Conservation (phyloP, 306 rosid species). For the Pterocarpus macrocarpus region DNA sequence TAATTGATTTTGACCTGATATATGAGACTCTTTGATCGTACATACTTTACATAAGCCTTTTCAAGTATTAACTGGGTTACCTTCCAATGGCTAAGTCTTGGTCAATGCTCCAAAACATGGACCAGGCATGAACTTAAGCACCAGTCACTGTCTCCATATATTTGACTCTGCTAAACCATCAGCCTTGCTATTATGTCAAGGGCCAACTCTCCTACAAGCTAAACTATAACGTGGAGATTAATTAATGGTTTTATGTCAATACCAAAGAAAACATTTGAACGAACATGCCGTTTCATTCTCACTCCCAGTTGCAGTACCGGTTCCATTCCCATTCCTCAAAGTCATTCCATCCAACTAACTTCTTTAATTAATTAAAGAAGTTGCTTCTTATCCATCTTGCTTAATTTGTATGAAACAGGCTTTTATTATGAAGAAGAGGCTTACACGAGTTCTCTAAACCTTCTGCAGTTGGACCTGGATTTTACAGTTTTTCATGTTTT, state of each 20-base stretch:
- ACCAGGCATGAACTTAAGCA: not conserved
- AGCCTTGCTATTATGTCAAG: not conserved
- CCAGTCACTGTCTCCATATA: not conserved
- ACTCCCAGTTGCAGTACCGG: not conserved
- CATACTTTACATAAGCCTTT: too few species aligned
- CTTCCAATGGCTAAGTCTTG: too few species aligned
- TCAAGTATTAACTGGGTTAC: too few species aligned
- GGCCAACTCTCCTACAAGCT: not conserved
- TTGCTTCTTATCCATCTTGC: slow-evolving; percentile 11
- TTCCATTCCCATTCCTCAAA: not conserved
- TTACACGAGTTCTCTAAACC: not conserved
- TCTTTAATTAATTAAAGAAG: not conserved
- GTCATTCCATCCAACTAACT: not conserved
- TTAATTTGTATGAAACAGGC: slow-evolving; percentile 6
- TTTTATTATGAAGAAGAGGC: not conserved
- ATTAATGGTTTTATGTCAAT: not conserved
- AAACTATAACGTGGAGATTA: not conserved
- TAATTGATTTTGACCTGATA: too few species aligned
- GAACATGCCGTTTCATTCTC: not conserved
- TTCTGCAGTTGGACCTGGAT: not conserved
- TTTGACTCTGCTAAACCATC: not conserved
- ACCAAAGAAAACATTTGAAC: not conserved
- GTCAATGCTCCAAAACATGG: not conserved
- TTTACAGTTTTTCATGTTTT: not conserved
- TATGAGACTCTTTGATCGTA: too few species aligned